These are phyloP conservation scores for Diaporthe eres DNA, from an alignment of 2,329 filamentous ascomycete species.

Conservation along the genomic window DNA sequence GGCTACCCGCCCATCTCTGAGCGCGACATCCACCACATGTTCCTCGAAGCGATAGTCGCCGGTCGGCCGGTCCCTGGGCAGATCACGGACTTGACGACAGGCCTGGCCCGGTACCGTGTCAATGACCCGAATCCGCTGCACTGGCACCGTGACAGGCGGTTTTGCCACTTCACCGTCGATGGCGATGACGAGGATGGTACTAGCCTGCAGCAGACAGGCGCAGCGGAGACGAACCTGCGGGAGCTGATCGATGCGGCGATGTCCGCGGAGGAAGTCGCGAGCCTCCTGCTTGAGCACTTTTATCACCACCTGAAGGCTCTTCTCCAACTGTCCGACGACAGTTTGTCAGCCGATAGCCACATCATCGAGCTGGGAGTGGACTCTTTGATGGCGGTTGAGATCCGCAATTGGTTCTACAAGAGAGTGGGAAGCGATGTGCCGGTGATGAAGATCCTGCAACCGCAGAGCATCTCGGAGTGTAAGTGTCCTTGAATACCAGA, in stretches of 20 bases:
- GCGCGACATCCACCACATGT: slow-evolving; percentile 64
- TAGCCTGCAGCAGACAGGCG: neutral
- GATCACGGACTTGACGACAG: slow-evolving; percentile 56
- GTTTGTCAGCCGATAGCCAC: slow-evolving; percentile 50
- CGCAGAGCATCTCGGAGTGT: slow-evolving; percentile 46
- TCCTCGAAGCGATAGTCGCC: slow-evolving; percentile 63
- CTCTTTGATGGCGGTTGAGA: slow-evolving; percentile 57
- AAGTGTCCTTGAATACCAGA: neutral
- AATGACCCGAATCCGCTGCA: slow-evolving; percentile 50
- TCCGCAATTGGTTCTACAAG: slow-evolving; percentile 62
- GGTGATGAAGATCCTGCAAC: slow-evolving; percentile 60
- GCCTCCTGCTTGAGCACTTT: slow-evolving; percentile 49
- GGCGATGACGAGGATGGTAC: slow-evolving; percentile 39
- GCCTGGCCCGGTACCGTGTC: slow-evolving; percentile 55
- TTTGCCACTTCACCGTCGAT: slow-evolving; percentile 54
- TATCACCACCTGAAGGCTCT: slow-evolving; percentile 48
- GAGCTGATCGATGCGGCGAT: slow-evolving; percentile 48
- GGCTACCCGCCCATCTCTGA: slow-evolving; percentile 65
- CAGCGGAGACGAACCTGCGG: slow-evolving; percentile 45
- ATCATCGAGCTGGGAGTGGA: slow-evolving; percentile 57
- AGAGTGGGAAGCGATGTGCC: slow-evolving; percentile 58
- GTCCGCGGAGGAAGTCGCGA: slow-evolving; percentile 45
- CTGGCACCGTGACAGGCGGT: slow-evolving; percentile 61
- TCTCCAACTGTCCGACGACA: slow-evolving; percentile 50
- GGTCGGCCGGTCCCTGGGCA: slow-evolving; percentile 51